Evolutionary conservation across 129 eudicot genomes (phyloP).

Genomic region (Oenanthe sinensis): DNA sequence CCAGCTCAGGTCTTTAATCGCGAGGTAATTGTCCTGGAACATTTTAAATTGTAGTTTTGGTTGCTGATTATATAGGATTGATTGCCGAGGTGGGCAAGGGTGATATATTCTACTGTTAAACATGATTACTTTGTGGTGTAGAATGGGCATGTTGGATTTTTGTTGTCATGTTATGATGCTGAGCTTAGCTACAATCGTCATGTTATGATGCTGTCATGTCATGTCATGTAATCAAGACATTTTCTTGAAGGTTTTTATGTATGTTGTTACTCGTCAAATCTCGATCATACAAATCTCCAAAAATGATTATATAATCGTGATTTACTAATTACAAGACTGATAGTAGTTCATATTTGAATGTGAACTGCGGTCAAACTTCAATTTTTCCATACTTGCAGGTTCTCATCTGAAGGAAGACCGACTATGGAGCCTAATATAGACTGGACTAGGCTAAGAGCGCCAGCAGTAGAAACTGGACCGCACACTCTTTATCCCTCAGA

Average conservation of each 20-base stretch:
- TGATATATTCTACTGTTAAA: not conserved
- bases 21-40: conserved; percentile 46
- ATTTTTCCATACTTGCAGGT: conserved; percentile 28
- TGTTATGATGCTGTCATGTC: too few relatives aligned
- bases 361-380: not conserved
- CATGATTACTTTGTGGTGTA: conserved; percentile 32
- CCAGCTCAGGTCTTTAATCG: conserved; percentile 92
- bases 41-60: not conserved
- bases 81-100: too few relatives aligned
- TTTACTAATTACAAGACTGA: not conserved
- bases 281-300: not conserved
- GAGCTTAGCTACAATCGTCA: conserved; percentile 59
- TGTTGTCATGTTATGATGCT: conserved; percentile 96
- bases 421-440: conserved; percentile 59
- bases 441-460: conserved; percentile 75
- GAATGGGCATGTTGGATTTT: conserved; percentile 92
- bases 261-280: not conserved
- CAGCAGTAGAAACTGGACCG: conserved; percentile 50
- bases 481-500: conserved; percentile 50
- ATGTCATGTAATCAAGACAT: not conserved
- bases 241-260: not conserved
- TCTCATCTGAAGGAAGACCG: conserved; percentile 46
- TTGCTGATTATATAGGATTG: not conserved
- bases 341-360: not conserved
- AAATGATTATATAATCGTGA: not conserved